Base-by-base conservation (phyloP, 331 rosid species). In the Quercus lobata region DNA sequence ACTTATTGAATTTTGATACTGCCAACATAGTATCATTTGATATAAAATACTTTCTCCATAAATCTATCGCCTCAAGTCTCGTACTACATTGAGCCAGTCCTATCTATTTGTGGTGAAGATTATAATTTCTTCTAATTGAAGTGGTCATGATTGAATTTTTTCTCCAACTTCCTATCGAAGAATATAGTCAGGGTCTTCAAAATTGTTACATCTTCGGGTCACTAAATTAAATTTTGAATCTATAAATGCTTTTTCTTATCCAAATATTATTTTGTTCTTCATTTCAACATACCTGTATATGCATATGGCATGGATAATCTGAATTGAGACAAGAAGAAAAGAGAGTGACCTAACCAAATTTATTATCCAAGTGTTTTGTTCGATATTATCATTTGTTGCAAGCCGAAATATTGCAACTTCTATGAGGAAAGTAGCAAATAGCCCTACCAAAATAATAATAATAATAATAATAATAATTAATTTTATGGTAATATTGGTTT, bases 101-200 rank as follows among this genome's bases (percentile, higher is more conserved):
- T 29, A 29, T 29, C 30, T 29, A 29, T 29, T 29, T 29, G 0
- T 63, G 68, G 49, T 91, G 90, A 35, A 90, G 84, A 80, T 90
- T 86, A 71, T 92, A 89, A 75, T 44, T 77, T 75, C 81, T 87
- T 66, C 77, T 15, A 75, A 53, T 71, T 73, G 86, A 14, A 29
- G 83, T 75, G 34, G 69, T 25, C 44, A 81, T 57, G 75, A 87
- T 86, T 6, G 87, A 84, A 77, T 25, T 25, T 84, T 92, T 72
- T 86, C 85, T 52, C 73, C 87, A 27, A 84, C 86, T 82, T 89
- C 87, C 78, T 86, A 87, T 32, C 83, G 90, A 82, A 73, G 44
- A 14, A 65, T 7, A 61, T 69, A 92, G 65, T 92, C 91, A n/a
- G 95, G 93, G 87, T 92, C 97, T 44, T 86, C 90, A n/a, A 84